phyloP scores from a whole-genome alignment of 163 green algal genomes.

The Trebouxiophyceae sp. region DNA sequence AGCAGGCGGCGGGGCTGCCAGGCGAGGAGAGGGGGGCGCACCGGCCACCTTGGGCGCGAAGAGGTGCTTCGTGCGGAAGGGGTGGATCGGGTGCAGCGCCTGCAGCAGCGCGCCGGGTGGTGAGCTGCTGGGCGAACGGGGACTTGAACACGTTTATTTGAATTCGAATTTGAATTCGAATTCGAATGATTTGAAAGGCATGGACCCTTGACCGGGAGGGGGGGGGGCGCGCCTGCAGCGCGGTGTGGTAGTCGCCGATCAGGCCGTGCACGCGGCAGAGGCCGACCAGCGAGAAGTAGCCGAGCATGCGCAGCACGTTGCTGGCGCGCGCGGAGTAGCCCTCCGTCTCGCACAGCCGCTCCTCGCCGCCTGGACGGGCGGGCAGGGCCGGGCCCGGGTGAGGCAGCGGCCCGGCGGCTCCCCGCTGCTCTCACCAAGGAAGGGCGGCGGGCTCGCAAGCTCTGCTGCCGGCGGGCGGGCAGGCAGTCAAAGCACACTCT shows the following conservation, averaged over 20 bases:
- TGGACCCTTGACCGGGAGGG: slow-evolving; percentile 15
- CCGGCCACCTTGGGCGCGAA: slow-evolving; percentile 56
- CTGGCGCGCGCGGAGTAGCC: slow-evolving; percentile 68
- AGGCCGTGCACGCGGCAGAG: slow-evolving; percentile 87
- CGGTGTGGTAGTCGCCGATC: slow-evolving; percentile 83
- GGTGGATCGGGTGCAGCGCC: slow-evolving; percentile 43
- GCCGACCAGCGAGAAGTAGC: slow-evolving; percentile 92
- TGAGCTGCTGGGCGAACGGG: background rate
- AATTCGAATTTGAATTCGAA: background rate
- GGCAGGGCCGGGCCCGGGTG: too few species aligned
- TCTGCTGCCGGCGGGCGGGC: too few species aligned
- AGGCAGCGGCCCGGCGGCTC: too few species aligned
- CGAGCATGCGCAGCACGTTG: slow-evolving; percentile 94
- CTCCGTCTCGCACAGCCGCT: slow-evolving; percentile 52
- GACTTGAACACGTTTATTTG: background rate
- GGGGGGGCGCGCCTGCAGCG: too few species aligned
- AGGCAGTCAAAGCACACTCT: too few species aligned
- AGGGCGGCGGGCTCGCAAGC: too few species aligned
- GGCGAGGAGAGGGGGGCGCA: slow-evolving; percentile 6
- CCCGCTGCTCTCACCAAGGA: too few species aligned
- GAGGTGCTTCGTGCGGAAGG: slow-evolving; percentile 36
- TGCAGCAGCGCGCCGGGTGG: too few species aligned
- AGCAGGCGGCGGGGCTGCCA: too few species aligned
- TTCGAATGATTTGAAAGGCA: background rate
- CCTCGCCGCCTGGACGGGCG: slow-evolving; percentile 21